Conservation (phyloP, 495 filamentous ascomycete genomes). For the Hypoxylon fuscum region DNA sequence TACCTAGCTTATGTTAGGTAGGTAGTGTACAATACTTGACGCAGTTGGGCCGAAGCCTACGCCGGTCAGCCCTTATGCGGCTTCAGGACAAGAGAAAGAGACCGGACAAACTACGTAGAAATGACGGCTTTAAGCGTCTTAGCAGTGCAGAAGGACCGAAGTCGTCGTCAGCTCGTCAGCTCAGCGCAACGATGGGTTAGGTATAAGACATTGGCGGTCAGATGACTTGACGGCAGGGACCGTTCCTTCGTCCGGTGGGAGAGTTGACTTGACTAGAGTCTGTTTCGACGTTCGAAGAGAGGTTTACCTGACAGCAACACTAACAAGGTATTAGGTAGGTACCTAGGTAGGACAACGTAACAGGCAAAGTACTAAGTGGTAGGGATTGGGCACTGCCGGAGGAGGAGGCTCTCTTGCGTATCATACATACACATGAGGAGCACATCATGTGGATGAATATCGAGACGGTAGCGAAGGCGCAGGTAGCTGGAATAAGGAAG, state of each 20-base stretch:
- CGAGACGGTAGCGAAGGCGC: slow-evolving; percentile 9
- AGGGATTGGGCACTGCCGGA: slow-evolving; percentile 4
- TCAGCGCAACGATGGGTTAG: slow-evolving; percentile 27
- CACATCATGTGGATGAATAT: slow-evolving; percentile 35
- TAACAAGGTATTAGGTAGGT: slow-evolving; percentile 16
- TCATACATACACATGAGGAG: slow-evolving; percentile 33
- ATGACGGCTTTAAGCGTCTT: slow-evolving; percentile 8
- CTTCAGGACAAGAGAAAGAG: not conserved
- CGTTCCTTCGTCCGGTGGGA: slow-evolving; percentile 28
- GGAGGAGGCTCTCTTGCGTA: slow-evolving; percentile 18
- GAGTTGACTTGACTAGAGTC: slow-evolving; percentile 7
- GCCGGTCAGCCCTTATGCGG: slow-evolving; percentile 7
- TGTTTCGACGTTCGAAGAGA: not conserved
- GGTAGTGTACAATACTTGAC: not conserved
- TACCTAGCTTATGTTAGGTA: not conserved
- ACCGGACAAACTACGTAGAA: slow-evolving; percentile 7
- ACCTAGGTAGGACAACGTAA: no score
- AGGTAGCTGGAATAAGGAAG: slow-evolving; percentile 23
- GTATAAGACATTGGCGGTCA: slow-evolving; percentile 21
- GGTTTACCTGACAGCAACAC: not conserved
- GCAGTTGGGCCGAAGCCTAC: not conserved
- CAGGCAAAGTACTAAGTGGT: not conserved
- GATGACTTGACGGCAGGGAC: slow-evolving; percentile 15
- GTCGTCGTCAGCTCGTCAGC: slow-evolving; percentile 32
- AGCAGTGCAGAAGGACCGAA: slow-evolving; percentile 27